Base-by-base conservation (phyloP, 257 asterid species). In the Paraleonurus japonicus region DNA sequence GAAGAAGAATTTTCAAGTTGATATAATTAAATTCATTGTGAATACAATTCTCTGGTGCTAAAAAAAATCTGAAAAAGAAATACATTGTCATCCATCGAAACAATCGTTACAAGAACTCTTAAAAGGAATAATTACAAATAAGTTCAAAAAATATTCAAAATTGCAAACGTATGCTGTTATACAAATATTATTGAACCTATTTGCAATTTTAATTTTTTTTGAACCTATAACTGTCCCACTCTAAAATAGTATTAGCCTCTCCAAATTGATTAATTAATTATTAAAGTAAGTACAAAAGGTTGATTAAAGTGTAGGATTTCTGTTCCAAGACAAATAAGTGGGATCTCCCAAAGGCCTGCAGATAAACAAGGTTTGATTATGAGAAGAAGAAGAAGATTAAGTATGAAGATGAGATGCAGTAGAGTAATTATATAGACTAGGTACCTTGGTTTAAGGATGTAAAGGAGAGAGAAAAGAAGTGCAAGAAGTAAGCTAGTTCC, bases 271-370 rank as follows among this genome's bases (percentile, higher is more conserved):
- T 11, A 43, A 15, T 13, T 43, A 43, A 41, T 43, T 43, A 43
- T 15, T 43, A 9, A 41, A 7, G 43, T 37, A 8, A 13, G 43
- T 7, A 12, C 5, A 39, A 41, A 41, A 41, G n/a, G 57, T 16
- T 27, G 27, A 69, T 65, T 70, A 55, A 37, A 41, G 8, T 19
- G 61, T 28, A 35, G 89, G 88, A 78, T 72, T 71, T 73, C 48
- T 83, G 83, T 89, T 87, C 97, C 97, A 91, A 20, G 97, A 89
- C 61, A 91, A 57, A 80, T 81, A 89, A 10, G 85, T 62, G 12
- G 96, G 90, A 77, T 87, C 97, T 28, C 90, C 97, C 65, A 89
- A 77, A 27, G 91, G 95, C 95, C 97, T 87, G 89, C n/a, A n/a
- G n/a, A 75, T 2, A 2, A 67, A 19, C n/a, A n/a, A n/a, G n/a